A percentile compares a stretch with the other conserved stretches of the same genome.
Conservation (phyloP, 2,329 filamentous ascomycete genomes). For the Nothopassalora personata region DNA sequence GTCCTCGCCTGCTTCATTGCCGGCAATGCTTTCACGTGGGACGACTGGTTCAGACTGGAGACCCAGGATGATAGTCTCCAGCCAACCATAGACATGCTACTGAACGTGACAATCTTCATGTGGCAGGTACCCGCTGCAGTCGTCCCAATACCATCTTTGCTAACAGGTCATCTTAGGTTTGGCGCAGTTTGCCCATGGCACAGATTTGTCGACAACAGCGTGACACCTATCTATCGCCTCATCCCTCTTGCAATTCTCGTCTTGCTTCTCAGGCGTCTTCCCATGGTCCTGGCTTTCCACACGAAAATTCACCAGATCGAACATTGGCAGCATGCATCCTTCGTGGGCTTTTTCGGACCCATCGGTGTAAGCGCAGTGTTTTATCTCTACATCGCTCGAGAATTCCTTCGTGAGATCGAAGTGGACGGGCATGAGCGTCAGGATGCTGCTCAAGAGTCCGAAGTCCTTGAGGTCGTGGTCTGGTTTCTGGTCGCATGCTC, state of each 20-base stretch:
- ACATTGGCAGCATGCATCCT: constrained; percentile 66
- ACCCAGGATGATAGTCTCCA: constrained; percentile 89
- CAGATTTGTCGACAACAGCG: constrained; percentile 59
- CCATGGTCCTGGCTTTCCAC: constrained; percentile 68
- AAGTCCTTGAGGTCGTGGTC: constrained; percentile 66
- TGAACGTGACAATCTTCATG: constrained; percentile 83
- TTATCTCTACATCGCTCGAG: constrained; percentile 74
- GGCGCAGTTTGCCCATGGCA: constrained; percentile 80
- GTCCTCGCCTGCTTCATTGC: constrained; percentile 89
- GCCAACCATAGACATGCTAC: constrained; percentile 88
- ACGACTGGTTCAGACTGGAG: constrained; percentile 88
- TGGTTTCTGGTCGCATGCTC: constrained; percentile 85
- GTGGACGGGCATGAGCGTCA: constrained; percentile 56
- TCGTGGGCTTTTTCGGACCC: constrained; percentile 89
- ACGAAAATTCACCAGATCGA: constrained; percentile 74
- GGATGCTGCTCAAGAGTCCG: constrained; percentile 61
- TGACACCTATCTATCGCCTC: constrained; percentile 70
- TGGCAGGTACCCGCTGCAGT: constrained; percentile 51
- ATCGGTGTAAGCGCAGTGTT: constrained; percentile 89
- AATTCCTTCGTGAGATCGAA: constrained; percentile 60
- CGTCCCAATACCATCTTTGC: too few species aligned
- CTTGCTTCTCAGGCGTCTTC: constrained; percentile 69
- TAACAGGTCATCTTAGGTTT: constrained; percentile 1
- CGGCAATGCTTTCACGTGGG: constrained; percentile 85
- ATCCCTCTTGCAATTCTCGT: constrained; percentile 69